Evolutionary conservation across 2,329 filamentous ascomycete species (phyloP).

Genomic region (Blastomyces silverae): DNA sequence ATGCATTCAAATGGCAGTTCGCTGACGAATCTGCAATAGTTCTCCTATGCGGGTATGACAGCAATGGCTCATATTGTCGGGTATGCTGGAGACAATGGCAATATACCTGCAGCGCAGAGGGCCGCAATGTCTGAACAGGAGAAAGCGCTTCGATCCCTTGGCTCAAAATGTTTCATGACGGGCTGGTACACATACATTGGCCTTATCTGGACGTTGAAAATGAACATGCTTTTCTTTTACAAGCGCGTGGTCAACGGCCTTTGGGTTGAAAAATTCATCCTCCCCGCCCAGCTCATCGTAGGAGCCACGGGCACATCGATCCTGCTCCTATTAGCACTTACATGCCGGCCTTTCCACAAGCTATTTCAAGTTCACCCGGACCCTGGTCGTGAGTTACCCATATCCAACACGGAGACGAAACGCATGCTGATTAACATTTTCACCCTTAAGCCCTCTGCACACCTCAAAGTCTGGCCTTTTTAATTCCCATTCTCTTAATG

Average conservation of each 20-base stretch:
- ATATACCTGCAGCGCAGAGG: slow-evolving; percentile 31
- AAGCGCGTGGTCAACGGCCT: slow-evolving; percentile 33
- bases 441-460: slow-evolving; percentile 24
- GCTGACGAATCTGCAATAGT: slow-evolving; percentile 7
- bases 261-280: slow-evolving; percentile 35
- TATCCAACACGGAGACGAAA: slow-evolving; percentile 4
- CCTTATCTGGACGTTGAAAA: slow-evolving; percentile 38
- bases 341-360: slow-evolving; percentile 32
- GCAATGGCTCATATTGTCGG: slow-evolving; percentile 26
- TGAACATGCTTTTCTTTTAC: slow-evolving; percentile 42
- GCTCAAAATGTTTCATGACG: slow-evolving; percentile 35
- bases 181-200: slow-evolving; percentile 33
- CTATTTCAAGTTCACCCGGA: slow-evolving; percentile 37
- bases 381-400: slow-evolving; percentile 31
- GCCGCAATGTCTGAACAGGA: slow-evolving; percentile 28
- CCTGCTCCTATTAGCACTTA: slow-evolving; percentile 26
- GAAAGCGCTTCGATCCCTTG: slow-evolving; percentile 27
- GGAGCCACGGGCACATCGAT: slow-evolving; percentile 26
- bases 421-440: background rate
- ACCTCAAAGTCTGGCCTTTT: slow-evolving; percentile 31
- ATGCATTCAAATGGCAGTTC: background rate
- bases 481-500: slow-evolving; percentile 31
- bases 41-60: slow-evolving; percentile 23
- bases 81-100: slow-evolving; percentile 27
- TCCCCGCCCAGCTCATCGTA: slow-evolving; percentile 32